Evolutionary conservation across 2,329 filamentous ascomycete genomes (phyloP), one percentile per base, ranked within the genome.

Genomic region (Ophiostoma novo-ulmi): DNA sequence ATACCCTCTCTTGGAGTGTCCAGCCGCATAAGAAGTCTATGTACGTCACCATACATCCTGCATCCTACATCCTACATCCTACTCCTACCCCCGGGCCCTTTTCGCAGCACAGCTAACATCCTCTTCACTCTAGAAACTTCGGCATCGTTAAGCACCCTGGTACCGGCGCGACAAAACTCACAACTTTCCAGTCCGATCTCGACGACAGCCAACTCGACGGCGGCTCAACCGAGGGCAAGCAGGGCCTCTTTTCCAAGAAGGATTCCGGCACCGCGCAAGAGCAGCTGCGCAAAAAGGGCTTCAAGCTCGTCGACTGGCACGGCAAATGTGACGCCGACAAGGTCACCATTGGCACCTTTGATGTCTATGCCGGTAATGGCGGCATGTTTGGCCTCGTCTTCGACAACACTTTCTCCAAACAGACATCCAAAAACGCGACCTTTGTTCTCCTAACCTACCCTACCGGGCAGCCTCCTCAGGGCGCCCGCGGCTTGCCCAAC

Each of bases 381-480:
- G 95, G 95, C 77, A 97, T 97, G 88, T 99, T 97, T 78, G 95
- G 94, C 71, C 84, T 99, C 73, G 93, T 98, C 41, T 97, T 99
- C 77, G 95, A 99, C 86, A 99, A 99, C 78, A 99, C 95, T 38
- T 99, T 99, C 79, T 97, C 94, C 72, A 98, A 97, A 81, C 92
- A 90, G 79, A 90, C 91, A 61, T 95, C 94, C 69, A 99, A 99
- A 82, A 97, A 91, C 39, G 93, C 93, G 26, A 98, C 94, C 8
- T 92, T 99, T 77, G 94, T 97, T 48, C 87, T 99, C 69, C 86
- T 98, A 78, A 98, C 93, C 55, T 97, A 98, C 77, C 94, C 94
- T 11, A 94, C 93, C 48, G 91, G 89, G 75, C 86, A 88, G 6
- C 88, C 92, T 44, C 92, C 92, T 0, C 91, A 92, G 77, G 89